Evolutionary conservation across 768 basidiomycete genomes (phyloP).

Genomic region (Suillus tomentosus): DNA sequence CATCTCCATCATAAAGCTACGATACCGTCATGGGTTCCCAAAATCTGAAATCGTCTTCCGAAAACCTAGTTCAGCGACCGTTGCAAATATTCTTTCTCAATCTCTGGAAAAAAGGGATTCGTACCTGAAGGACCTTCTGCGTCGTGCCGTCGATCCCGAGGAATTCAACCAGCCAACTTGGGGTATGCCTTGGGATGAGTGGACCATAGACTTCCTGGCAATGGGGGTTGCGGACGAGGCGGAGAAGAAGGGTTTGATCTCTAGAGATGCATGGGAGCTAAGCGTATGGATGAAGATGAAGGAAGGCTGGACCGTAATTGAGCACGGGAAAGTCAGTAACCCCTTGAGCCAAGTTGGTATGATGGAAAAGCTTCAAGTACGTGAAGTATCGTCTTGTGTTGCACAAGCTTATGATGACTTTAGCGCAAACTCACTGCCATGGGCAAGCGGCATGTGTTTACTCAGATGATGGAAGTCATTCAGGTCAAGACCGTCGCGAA

Average conservation of each 20-base stretch:
- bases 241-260: constrained; percentile 23
- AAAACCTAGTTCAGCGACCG: constrained; percentile 29
- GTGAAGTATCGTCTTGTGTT: neutral
- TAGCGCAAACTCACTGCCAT: constrained; percentile 32
- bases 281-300: constrained; percentile 36
- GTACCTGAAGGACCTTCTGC: constrained; percentile 27
- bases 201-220: constrained; percentile 32
- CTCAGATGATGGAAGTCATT: constrained; percentile 36
- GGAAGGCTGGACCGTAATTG: constrained; percentile 30
- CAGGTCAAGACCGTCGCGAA: constrained; percentile 32
- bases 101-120: constrained; percentile 30
- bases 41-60: constrained; percentile 32
- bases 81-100: constrained; percentile 26
- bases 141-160: constrained; percentile 31
- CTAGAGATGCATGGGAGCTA: constrained; percentile 29
- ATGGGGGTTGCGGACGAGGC: constrained; percentile 29
- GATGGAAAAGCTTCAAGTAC: constrained; percentile 35
- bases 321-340: constrained; percentile 28
- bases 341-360: constrained; percentile 23
- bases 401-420: neutral
- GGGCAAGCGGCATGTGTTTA: constrained; percentile 33
- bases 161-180: constrained; percentile 25
- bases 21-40: constrained; percentile 32
- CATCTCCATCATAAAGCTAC: constrained; percentile 20
- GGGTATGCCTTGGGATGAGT: constrained; percentile 37